Base-by-base conservation (phyloP, 768 basidiomycete genomes). In the Mycena capillaripes region DNA sequence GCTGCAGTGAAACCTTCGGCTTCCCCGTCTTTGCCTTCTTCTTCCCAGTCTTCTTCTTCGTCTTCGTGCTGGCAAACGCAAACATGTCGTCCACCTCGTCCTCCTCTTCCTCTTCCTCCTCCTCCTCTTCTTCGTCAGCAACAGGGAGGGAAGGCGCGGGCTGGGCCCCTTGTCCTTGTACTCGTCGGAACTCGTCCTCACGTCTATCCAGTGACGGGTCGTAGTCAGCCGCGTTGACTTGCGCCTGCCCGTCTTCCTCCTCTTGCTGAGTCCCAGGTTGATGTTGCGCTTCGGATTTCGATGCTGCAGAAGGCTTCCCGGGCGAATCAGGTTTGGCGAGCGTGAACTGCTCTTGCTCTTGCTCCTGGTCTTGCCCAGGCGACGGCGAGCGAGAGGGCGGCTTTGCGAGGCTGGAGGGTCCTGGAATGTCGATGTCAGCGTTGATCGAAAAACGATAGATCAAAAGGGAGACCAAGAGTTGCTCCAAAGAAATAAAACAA, bases 81-180 rank as follows among this genome's bases (percentile, higher is more conserved):
- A 99, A 99, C 97, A 99, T 98, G 80, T 98, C 97, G 72, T 97
- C 96, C 1, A 97, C 88, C 40, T 97, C 95, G 3, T 96, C 95
- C 16, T 95, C 94, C 10, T 93, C 94, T 14, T 92, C 92, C 3
- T 88, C 89, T 30, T 89, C 89, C n/a, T 87, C 86, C 14, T 87
- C 88, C 66, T 89, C 88, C 14, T 86, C 83, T n/a, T 88, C 87
- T 21, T 84, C 78, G 2, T 81, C 78, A 63, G 82, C 81, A 23
- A 77, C 83, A 36, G 84, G 84, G 32, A 84, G 80, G 29, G 44
- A 59, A 1, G 73, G 84, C 4, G 19, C 40, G 25, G 61, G 61
- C 5, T 25, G 56, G 6, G 36, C 55, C 7, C 23, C 65, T 4
- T 23, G 30, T 77, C 38, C 38, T n/a, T n/a, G n/a, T 3, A 91